phyloP scores from a whole-genome alignment of 1,139 yeast genomes.

The Kluyveromyces marxianus region DNA sequence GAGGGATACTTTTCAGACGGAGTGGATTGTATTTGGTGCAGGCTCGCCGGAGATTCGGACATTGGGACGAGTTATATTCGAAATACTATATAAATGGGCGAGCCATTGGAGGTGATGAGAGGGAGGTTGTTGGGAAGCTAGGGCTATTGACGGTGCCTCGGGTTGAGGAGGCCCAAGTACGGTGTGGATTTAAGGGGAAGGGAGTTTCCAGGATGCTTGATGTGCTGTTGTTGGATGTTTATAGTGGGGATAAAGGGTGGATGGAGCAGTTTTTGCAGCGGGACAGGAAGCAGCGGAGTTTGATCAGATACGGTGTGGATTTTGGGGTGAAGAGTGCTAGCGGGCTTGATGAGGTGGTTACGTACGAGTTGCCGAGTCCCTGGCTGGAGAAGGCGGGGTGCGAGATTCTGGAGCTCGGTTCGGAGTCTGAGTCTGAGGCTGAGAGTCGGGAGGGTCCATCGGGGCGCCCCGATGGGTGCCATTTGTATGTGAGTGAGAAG shows the following conservation, averaged over 20 bases:
- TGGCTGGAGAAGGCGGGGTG: conserved; percentile 15
- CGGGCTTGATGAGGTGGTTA: conserved; percentile 9
- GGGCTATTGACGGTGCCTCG: conserved; percentile 12
- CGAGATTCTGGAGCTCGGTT: conserved; percentile 23
- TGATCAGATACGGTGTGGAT: conserved; percentile 12
- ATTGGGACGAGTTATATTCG: conserved; percentile 11
- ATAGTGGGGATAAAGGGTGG: conserved; percentile 14
- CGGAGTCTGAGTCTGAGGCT: neutral
- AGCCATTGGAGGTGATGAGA: neutral
- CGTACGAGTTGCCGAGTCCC: conserved; percentile 15
- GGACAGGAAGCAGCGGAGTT: conserved; percentile 4
- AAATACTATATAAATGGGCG: conserved; percentile 5
- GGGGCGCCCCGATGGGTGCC: conserved; percentile 16
- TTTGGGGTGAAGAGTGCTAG: conserved; percentile 8
- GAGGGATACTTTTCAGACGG: neutral
- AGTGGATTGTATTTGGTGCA: neutral
- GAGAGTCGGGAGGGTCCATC: neutral
- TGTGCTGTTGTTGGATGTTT: conserved; percentile 16
- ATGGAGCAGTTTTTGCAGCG: conserved; percentile 10
- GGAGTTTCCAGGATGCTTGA: conserved; percentile 11
- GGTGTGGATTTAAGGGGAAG: conserved; percentile 2
- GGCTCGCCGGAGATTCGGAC: neutral
- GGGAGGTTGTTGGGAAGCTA: neutral
- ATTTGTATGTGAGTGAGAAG: conserved; percentile 22
- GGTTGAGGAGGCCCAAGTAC: conserved; percentile 2